Conservation (phyloP, 139 green algal species). For the Picochlorum costavermella region DNA sequence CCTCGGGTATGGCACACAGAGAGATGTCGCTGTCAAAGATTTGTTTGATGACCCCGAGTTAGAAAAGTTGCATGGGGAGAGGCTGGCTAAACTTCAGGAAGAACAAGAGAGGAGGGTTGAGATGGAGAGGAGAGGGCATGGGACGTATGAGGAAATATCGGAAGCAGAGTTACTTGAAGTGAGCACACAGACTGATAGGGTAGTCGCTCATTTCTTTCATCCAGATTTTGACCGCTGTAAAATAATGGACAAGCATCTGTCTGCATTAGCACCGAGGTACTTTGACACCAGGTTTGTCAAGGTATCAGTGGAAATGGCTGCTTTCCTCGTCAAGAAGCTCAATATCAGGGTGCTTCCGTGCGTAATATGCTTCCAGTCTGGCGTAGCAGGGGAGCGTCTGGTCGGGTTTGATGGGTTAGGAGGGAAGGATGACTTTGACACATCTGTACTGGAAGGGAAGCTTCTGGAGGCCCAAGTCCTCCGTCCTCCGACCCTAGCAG, state of each 20-base stretch:
- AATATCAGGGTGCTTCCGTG: slow-evolving; percentile 80
- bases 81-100: slow-evolving; percentile 59
- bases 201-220: slow-evolving; percentile 92
- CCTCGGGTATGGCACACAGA: slow-evolving; percentile 14
- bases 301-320: slow-evolving; percentile 64
- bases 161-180: slow-evolving; percentile 87
- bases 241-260: slow-evolving; percentile 91
- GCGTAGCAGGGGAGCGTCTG: slow-evolving; percentile 62
- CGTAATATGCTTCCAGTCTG: slow-evolving; percentile 69
- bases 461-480: slow-evolving; percentile 25
- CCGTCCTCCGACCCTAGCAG: background rate
- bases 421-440: slow-evolving; percentile 49
- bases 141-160: slow-evolving; percentile 52
- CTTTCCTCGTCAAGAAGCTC: slow-evolving; percentile 94
- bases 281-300: slow-evolving; percentile 92
- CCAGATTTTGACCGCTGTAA: slow-evolving; percentile 93
- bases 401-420: slow-evolving; percentile 87
- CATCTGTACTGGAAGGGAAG: slow-evolving; percentile 14
- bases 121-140: slow-evolving; percentile 76
- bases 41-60: slow-evolving; percentile 65
- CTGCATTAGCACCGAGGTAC: slow-evolving; percentile 56
- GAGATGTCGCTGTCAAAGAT: slow-evolving; percentile 65
- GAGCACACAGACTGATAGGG: slow-evolving; percentile 68
- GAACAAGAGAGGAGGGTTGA: slow-evolving; percentile 67
- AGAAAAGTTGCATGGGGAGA: slow-evolving; percentile 53